These are phyloP conservation scores for Trifolium subterraneum DNA, from an alignment of 306 rosid genomes.

Conservation along the genomic window DNA sequence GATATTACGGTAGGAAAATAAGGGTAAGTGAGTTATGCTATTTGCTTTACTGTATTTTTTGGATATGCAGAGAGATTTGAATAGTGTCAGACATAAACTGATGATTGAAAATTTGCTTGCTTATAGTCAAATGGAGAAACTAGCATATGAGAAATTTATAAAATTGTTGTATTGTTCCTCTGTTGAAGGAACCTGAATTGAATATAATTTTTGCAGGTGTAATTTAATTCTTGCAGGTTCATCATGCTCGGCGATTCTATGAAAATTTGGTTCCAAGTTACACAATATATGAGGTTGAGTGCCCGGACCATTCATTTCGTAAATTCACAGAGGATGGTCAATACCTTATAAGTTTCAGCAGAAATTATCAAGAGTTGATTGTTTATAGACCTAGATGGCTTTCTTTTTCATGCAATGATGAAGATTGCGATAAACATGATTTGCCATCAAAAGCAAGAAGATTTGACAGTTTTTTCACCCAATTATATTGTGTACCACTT, in stretches of 20 bases:
- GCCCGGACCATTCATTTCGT: slow-evolving; percentile 87
- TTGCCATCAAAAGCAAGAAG: slow-evolving; percentile 73
- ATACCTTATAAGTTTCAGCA: slow-evolving; percentile 87
- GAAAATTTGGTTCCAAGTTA: slow-evolving; percentile 91
- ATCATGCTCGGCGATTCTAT: slow-evolving; percentile 78
- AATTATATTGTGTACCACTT: slow-evolving; percentile 73
- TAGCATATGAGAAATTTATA: slow-evolving; percentile 11
- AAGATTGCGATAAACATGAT: slow-evolving; percentile 73
- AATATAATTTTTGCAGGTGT: slow-evolving; percentile 64
- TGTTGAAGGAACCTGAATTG: slow-evolving; percentile 56
- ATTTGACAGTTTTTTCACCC: slow-evolving; percentile 90
- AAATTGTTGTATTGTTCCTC: slow-evolving; percentile 44
- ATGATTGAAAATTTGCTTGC: slow-evolving; percentile 23
- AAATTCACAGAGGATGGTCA: slow-evolving; percentile 97
- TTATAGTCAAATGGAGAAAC: slow-evolving; percentile 12
- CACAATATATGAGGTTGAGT: slow-evolving; percentile 85
- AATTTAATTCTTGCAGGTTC: slow-evolving; percentile 79
- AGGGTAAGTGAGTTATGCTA: slow-evolving; percentile 19
- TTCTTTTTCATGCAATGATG: slow-evolving; percentile 83
- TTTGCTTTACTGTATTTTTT: slow-evolving; percentile 30
- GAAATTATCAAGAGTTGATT: slow-evolving; percentile 78
- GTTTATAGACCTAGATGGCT: slow-evolving; percentile 94
- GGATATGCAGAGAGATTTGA: slow-evolving; percentile 9
- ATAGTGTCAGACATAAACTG: slow-evolving; percentile 8
- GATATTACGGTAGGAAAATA: not conserved